Base-by-base conservation (phyloP, 192 early-diverging fungal species). In the Radiomyces spectabilis region DNA sequence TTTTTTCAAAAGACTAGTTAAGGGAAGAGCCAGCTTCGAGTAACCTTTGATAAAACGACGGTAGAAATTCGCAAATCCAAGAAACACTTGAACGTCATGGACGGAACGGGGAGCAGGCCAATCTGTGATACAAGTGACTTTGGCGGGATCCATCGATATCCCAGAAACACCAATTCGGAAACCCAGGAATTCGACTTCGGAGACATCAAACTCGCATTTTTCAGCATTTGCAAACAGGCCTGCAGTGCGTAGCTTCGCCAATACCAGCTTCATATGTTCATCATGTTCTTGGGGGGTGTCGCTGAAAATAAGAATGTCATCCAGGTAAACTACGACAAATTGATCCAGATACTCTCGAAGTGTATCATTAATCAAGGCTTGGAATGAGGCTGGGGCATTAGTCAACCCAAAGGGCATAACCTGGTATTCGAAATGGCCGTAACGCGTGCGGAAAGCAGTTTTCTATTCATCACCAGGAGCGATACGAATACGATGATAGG, bases 251-350 rank as follows among this genome's bases (percentile, higher is more conserved):
- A 64, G 33, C 16, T 29, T 26, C 7, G 38, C 3, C 12, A 63
- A 32, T 16, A 55, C 46, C 29, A 5, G 7, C 2, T 26, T 1
- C 3, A 55, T 7, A 35, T 71, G 58, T 24, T 59, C 29, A 2
- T 63, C 8, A 51, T 72, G 68, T 18, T 72, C 61, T 30, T 75
- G 57, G 33, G 53, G 51, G 6, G 34, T 54, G 3, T 44, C 37
- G 15, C 44, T 56, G 47, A 47, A 77, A 10, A 77, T 64, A 18
- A 65, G 49, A 27, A 77, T 44, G n/a, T n/a, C n/a, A n/a, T n/a
- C n/a, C n/a, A n/a, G n/a, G n/a, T n/a, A n/a, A n/a, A n/a, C n/a
- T n/a, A n/a, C n/a, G n/a, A n/a, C n/a, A n/a, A n/a, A n/a, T n/a
- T n/a, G n/a, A n/a, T n/a, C n/a, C n/a, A n/a, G n/a, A n/a, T n/a